phyloP scores from a whole-genome alignment of 2,329 filamentous ascomycete species.

The Pseudocercospora eumusae region DNA sequence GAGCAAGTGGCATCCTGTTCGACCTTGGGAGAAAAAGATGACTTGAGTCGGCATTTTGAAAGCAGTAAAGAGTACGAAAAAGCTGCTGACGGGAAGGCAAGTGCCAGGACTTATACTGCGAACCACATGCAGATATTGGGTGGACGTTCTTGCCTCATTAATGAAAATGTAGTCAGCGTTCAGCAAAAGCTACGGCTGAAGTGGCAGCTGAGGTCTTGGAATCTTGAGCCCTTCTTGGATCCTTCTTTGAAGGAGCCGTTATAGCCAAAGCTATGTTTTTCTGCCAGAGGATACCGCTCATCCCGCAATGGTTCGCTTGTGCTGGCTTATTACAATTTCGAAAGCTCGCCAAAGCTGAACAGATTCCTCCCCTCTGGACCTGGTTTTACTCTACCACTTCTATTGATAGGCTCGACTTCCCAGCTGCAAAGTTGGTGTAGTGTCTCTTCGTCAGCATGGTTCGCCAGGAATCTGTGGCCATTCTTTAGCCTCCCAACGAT shows the following conservation, averaged over 20 bases:
- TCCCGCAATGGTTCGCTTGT: neutral
- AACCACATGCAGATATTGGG: neutral
- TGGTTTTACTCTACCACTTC: conserved; percentile 48
- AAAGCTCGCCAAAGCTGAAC: conserved; percentile 36
- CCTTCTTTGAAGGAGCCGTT: neutral
- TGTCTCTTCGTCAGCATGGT: conserved; percentile 56
- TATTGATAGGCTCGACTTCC: conserved; percentile 53
- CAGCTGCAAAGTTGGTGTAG: conserved; percentile 49
- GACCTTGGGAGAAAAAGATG: neutral
- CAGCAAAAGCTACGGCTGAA: neutral
- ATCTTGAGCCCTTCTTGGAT: neutral
- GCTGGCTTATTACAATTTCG: conserved; percentile 21
- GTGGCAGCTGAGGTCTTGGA: neutral
- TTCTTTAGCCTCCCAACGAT: conserved; percentile 55
- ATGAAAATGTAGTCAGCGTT: neutral
- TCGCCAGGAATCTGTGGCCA: conserved; percentile 58
- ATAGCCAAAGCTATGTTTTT: neutral
- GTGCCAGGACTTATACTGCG: neutral
- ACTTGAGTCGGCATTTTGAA: neutral
- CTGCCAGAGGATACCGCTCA: too few relatives aligned
- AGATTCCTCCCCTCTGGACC: conserved; percentile 43
- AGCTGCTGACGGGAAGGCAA: neutral
- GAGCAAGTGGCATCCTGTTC: conserved; percentile 2
- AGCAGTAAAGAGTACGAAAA: neutral
- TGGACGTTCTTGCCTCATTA: neutral